Evolutionary conservation across 345 rosid species (phyloP).

Genomic region (Odontarrhena argentea): DNA sequence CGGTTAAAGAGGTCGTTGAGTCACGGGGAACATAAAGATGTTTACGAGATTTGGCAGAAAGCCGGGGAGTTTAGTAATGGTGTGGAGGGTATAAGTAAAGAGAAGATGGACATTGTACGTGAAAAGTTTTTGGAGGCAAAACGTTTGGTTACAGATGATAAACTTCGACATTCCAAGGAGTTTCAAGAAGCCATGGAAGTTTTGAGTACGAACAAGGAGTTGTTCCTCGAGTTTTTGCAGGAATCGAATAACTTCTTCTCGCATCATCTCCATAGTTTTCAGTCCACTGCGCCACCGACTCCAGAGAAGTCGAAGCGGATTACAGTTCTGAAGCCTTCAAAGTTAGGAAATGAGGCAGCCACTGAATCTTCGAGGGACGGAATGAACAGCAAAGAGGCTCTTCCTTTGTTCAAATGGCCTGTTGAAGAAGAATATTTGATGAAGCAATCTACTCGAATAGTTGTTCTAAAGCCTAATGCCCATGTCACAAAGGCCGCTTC

Average conservation of each 20-base stretch:
- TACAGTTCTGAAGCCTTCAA: conserved; percentile 80
- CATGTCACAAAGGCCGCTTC: conserved; percentile 53
- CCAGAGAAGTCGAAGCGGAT: conserved; percentile 66
- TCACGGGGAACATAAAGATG: conserved; percentile 58
- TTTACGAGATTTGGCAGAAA: conserved; percentile 60
- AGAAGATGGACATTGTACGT: conserved; percentile 77
- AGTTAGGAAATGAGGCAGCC: conserved; percentile 38
- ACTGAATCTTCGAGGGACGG: conserved; percentile 48
- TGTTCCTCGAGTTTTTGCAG: conserved; percentile 75
- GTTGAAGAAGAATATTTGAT: conserved; percentile 51
- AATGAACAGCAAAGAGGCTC: conserved; percentile 40
- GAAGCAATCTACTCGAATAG: conserved; percentile 71
- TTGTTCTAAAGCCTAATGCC: conserved; percentile 77
- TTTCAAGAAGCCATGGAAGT: conserved; percentile 87
- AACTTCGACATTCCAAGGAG: conserved; percentile 76
- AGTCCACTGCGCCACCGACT: conserved; percentile 50
- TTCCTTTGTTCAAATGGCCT: conserved; percentile 42
- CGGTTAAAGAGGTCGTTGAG: conserved; percentile 57
- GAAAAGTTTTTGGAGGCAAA: conserved; percentile 91
- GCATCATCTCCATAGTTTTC: conserved; percentile 53
- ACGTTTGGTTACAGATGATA: conserved; percentile 77
- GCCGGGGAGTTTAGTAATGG: conserved; percentile 9
- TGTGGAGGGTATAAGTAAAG: conserved; percentile 48
- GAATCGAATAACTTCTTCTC: conserved; percentile 76
- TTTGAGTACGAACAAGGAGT: conserved; percentile 73